Conservation (phyloP, 2,329 filamentous ascomycete species). For the Claviceps pazoutovae region DNA sequence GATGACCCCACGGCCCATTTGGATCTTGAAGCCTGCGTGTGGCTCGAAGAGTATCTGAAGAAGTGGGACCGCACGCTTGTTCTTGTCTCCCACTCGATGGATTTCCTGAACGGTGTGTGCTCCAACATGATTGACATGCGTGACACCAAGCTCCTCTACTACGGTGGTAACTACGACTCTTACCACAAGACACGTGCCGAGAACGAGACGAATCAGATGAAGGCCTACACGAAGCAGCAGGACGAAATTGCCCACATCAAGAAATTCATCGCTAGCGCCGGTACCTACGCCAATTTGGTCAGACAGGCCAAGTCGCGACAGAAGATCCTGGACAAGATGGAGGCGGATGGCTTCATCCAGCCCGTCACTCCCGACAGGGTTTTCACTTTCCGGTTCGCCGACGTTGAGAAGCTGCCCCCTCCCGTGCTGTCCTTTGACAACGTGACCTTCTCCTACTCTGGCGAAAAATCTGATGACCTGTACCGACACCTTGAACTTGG, state of each 20-base stretch:
- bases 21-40: conserved; percentile 98
- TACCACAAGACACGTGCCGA: conserved; percentile 89
- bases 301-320: conserved; percentile 97
- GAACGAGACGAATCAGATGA: conserved; percentile 96
- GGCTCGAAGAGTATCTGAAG: conserved; percentile 98
- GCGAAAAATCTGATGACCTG: conserved; percentile 74
- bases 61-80: conserved; percentile 98
- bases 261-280: conserved; percentile 98
- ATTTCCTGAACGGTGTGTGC: conserved; percentile 99
- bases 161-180: conserved; percentile 99
- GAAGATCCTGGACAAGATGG: conserved; percentile 99
- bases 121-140: conserved; percentile 99
- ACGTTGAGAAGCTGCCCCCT: conserved; percentile 97
- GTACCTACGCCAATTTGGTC: conserved; percentile 99
- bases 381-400: conserved; percentile 96
- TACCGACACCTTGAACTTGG: conserved; percentile 96
- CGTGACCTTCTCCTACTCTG: conserved; percentile 96
- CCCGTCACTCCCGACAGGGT: conserved; percentile 72
- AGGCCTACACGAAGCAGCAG: conserved; percentile 97
- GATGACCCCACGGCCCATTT: conserved; percentile 98
- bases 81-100: conserved; percentile 93
- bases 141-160: conserved; percentile 77
- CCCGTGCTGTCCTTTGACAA: conserved; percentile 93
- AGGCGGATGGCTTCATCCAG: conserved; percentile 97
- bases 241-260: conserved; percentile 99